phyloP scores from a whole-genome alignment of 2,329 filamentous ascomycete species.

The Cercospora sp. region DNA sequence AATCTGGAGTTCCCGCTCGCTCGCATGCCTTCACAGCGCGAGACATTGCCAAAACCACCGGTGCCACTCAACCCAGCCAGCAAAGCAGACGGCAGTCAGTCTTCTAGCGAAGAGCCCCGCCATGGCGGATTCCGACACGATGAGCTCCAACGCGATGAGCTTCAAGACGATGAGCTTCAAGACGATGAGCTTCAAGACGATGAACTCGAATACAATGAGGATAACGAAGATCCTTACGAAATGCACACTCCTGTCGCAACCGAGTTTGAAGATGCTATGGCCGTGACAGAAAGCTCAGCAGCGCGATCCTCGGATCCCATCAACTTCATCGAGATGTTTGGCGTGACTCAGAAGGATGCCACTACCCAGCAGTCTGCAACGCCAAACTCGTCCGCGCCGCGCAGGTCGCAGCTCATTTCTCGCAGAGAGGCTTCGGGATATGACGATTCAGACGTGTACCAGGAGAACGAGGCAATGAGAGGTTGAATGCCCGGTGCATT shows the following conservation, averaged over 20 bases:
- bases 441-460: not conserved
- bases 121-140: too few relatives aligned
- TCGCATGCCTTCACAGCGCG: not conserved
- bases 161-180: not conserved
- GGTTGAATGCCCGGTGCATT: not conserved
- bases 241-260: constrained; percentile 3
- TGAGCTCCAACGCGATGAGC: not conserved
- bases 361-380: not conserved
- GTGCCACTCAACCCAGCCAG: not conserved
- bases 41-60: not conserved
- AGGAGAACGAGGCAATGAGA: not conserved
- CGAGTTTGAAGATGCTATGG: constrained; percentile 20
- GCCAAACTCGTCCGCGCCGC: not conserved
- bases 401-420: not conserved
- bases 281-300: constrained; percentile 11
- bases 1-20: not conserved
- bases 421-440: not conserved
- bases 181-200: not conserved
- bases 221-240: not conserved
- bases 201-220: not conserved
- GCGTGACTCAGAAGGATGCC: not conserved
- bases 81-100: not conserved
- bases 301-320: not conserved
- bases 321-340: not conserved
- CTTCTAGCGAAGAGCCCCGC: not conserved